Evolutionary conservation across 2,329 filamentous ascomycete species (phyloP).

Genomic region (Lithohypha guttulata): DNA sequence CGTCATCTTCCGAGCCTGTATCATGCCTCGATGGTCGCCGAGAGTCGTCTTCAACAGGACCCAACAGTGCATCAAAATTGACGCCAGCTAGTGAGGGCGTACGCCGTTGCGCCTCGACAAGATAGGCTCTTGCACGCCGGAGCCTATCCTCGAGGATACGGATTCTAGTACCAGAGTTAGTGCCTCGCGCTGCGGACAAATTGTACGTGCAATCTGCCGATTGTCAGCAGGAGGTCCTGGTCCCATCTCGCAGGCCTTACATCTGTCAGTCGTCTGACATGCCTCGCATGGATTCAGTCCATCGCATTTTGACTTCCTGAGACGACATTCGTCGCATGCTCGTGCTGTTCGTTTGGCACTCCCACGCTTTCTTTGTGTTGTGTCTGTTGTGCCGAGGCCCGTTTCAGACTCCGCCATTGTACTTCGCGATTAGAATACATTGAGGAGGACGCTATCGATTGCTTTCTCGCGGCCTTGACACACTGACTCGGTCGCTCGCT

Average conservation of each 20-base stretch:
- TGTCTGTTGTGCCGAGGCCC: background rate
- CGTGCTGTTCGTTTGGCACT: slow-evolving; percentile 4
- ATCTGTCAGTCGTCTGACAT: slow-evolving; percentile 20
- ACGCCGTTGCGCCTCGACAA: slow-evolving; percentile 11
- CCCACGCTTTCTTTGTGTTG: slow-evolving; percentile 1
- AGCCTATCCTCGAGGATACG: slow-evolving; percentile 17
- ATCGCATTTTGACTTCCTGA: slow-evolving; percentile 33
- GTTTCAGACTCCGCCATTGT: slow-evolving; percentile 1
- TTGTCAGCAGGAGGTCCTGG: background rate
- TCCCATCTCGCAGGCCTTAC: background rate
- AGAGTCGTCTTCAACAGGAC: background rate
- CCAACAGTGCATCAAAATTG: slow-evolving; percentile 14
- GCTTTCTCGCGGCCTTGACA: too few species aligned
- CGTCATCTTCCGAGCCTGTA: slow-evolving; percentile 6
- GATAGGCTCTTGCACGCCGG: slow-evolving; percentile 12
- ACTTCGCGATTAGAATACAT: background rate
- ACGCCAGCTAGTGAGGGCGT: slow-evolving; percentile 9
- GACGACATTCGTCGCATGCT: slow-evolving; percentile 33
- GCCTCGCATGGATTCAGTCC: slow-evolving; percentile 32
- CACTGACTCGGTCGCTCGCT: too few species aligned
- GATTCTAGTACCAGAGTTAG: slow-evolving; percentile 10
- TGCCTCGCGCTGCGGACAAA: slow-evolving; percentile 10
- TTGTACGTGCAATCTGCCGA: slow-evolving; percentile 14
- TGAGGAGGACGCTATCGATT: too few species aligned
- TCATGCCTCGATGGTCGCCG: slow-evolving; percentile 1